Evolutionary conservation across 495 filamentous ascomycete genomes (phyloP).

Genomic region (Apodospora peruviana): DNA sequence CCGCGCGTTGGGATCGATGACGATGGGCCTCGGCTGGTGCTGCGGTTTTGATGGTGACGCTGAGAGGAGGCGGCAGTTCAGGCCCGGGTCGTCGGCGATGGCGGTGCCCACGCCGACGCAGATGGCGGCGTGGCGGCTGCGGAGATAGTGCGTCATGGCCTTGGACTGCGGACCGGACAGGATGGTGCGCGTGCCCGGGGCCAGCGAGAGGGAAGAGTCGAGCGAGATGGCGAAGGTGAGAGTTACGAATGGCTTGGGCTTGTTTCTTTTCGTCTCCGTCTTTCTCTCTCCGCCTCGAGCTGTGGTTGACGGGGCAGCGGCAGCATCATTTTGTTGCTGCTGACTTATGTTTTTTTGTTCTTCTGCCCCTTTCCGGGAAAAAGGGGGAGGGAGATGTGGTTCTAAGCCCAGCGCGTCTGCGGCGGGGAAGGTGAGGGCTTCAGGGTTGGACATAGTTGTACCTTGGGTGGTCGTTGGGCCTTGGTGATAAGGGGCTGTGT

Average conservation of each 20-base stretch:
- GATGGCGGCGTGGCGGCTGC: constrained; percentile 77
- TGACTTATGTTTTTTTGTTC: too few relatives aligned
- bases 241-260: constrained; percentile 41
- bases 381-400: constrained; percentile 9
- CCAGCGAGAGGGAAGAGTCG: constrained; percentile 70
- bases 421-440: constrained; percentile 6
- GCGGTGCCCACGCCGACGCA: constrained; percentile 80
- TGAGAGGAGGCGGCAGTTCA: constrained; percentile 57
- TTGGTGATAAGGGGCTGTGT: too few relatives aligned
- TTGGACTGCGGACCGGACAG: constrained; percentile 80
- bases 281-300: too few relatives aligned
- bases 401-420: constrained; percentile 1
- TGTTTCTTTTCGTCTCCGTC: constrained; percentile 24
- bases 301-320: too few relatives aligned
- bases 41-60: neutral
- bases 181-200: constrained; percentile 67
- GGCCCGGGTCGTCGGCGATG: constrained; percentile 72
- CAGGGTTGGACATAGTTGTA: neutral
- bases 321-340: too few relatives aligned
- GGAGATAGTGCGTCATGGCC: constrained; percentile 86
- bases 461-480: neutral
- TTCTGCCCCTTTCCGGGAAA: neutral
- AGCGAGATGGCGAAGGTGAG: constrained; percentile 88
- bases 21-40: constrained; percentile 66
- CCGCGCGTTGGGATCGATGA: constrained; percentile 67